phyloP scores from a whole-genome alignment of 225 moss, liverwort and hornwort genomes.

The Polytrichum formosum region DNA sequence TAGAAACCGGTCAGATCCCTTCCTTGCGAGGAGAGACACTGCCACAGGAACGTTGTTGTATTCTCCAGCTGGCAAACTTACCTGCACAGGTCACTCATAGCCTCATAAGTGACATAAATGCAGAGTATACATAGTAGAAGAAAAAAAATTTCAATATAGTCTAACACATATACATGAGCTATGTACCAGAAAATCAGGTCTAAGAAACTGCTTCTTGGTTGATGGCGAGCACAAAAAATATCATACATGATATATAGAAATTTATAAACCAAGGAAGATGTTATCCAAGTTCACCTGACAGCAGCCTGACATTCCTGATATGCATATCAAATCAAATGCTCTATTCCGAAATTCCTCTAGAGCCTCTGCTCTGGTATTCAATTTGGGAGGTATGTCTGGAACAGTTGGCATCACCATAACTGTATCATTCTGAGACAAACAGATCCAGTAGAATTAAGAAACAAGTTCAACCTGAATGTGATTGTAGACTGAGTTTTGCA shows the following conservation, averaged over 20 bases:
- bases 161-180: too few species aligned
- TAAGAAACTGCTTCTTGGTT: too few species aligned
- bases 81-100: slow-evolving; percentile 33
- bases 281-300: slow-evolving; percentile 58
- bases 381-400: slow-evolving; percentile 81
- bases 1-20: slow-evolving; percentile 92
- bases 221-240: too few species aligned
- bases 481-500: too few species aligned
- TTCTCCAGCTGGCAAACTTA: slow-evolving; percentile 76
- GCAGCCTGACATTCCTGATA: slow-evolving; percentile 94
- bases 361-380: slow-evolving; percentile 57
- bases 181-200: too few species aligned
- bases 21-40: slow-evolving; percentile 85
- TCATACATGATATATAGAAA: too few species aligned
- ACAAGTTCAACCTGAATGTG: too few species aligned
- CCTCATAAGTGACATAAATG: background rate
- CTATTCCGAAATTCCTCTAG: slow-evolving; percentile 60
- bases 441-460: background rate
- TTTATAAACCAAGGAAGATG: too few species aligned
- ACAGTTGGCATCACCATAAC: slow-evolving; percentile 83
- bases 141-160: too few species aligned
- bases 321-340: slow-evolving; percentile 64
- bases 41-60: slow-evolving; percentile 60
- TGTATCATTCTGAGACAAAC: slow-evolving; percentile 60
- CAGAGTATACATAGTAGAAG: too few species aligned